Evolutionary conservation across 495 filamentous ascomycete species (phyloP), one percentile per base, ranked within the genome.

Genomic region (Xanthoparmelia taractica): DNA sequence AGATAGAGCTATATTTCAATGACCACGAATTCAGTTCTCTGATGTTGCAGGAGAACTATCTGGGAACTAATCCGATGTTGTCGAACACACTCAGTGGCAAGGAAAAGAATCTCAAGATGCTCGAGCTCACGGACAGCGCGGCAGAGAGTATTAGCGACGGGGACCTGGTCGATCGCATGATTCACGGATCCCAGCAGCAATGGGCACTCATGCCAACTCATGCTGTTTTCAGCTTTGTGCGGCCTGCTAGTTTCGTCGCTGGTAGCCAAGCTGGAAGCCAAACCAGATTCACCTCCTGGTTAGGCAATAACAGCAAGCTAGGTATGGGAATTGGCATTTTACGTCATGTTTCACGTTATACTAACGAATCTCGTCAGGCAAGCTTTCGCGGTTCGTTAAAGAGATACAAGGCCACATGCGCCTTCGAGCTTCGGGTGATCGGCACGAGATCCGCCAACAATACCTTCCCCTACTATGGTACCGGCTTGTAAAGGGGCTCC

Each of bases 1-100:
- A 99, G 77, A 92, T 92, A 63, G 92, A 97, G 75, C 85, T 99
- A 2, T 99, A 99, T 75, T 99, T 99, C 80, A 96, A 97, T 70
- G 94, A 99, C 67, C 93, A 97, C 68, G 94, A 99, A 68, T 93
- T 97, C 73, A 96, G 90, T 70, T 90, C 86, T 68, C 74, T 99
- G 58, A 97, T 99, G 95, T 84, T 99, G 63, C 93, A 99, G 71
- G 94, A 99, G 73, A 97, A 99, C 68, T 99, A 97, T 68, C 78
- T 99, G 5, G 86, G 83, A 60, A 91, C 92, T 0, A 87, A 81
- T 52, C 95, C 93, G 18, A 78, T 82, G 12, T 79, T 82, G 15
- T 74, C 89, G 3, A 79, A 73, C 55, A 72, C 75, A 33, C 84
- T 84, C 63, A 72, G 73, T 2, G 87, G 85, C 23, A 83, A 81